Base-by-base conservation (phyloP, 495 filamentous ascomycete genomes). In the Neurospora sp. region DNA sequence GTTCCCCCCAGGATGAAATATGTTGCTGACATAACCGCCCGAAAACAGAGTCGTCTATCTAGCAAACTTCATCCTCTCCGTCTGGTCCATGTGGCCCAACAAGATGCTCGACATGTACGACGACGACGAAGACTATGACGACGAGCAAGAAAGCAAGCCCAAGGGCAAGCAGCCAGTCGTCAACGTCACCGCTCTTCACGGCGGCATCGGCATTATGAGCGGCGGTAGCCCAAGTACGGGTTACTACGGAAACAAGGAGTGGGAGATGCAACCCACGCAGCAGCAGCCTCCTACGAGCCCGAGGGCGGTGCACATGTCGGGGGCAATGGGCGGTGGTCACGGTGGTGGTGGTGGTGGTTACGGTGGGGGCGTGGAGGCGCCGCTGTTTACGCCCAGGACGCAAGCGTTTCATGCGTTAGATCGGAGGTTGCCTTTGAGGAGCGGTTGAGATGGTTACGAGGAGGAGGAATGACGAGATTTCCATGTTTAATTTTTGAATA, bases 61-160 rank as follows among this genome's bases (percentile, higher is more conserved):
- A 45, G 74, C 84, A 59, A 87, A 92, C 71, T 69, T 89, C 22
- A 79, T 84, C 69, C 75, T 93, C 27, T 85, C 84, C 68, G 75
- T 91, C 41, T 89, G 87, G 79, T 88, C 89, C 18, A 86, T 91
- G 82, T 83, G 90, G 78, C 87, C 89, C 38, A 89, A 89, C 68
- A 76, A 79, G 39, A 78, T 77, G 71, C 69, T 79, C 45, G 81
- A 82, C 73, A 69, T 82, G 37, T 75, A 77, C 38, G 78, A 81
- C 72, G 82, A 83, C 31, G 79, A 83, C 41, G 80, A 78, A 44
- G 80, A 84, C 45, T 81, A 80, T 10, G 83, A 82, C 16, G 75
- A 77, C 12, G 79, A 78, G 20, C 73, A 78, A 68, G 42, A 53
- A 20, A 41, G n/a, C 44, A 41, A 53, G 4, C 45, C 22, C 35